A percentile compares a stretch with the other conserved stretches of the same genome.
Conservation (phyloP, 148 eudicot species). For the Amaranthus hypochondriacus region DNA sequence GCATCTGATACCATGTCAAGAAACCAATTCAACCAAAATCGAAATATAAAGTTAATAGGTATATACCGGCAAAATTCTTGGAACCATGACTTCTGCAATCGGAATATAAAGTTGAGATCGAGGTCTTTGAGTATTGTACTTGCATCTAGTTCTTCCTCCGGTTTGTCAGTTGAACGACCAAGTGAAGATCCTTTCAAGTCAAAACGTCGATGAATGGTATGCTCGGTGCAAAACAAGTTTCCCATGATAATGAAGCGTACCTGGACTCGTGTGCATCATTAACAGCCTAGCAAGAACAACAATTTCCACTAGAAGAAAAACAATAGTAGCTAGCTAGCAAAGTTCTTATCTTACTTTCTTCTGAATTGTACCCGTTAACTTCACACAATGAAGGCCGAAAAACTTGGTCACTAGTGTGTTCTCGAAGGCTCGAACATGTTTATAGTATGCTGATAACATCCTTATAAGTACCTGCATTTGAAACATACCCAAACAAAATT, state of each 20-base stretch:
- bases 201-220: slow-evolving; percentile 69
- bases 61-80: slow-evolving; percentile 86
- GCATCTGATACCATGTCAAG: neutral
- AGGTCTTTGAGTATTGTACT: slow-evolving; percentile 90
- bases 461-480: slow-evolving; percentile 58
- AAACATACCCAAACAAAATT: neutral
- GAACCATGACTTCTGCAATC: slow-evolving; percentile 80
- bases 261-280: slow-evolving; percentile 36
- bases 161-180: slow-evolving; percentile 86
- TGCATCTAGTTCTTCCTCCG: slow-evolving; percentile 81
- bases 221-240: slow-evolving; percentile 73
- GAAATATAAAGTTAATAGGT: neutral
- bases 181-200: slow-evolving; percentile 97
- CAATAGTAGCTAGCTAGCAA: neutral
- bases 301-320: slow-evolving; percentile 2
- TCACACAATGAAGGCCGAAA: slow-evolving; percentile 94
- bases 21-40: neutral
- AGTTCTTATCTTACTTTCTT: slow-evolving; percentile 53
- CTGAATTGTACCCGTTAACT: slow-evolving; percentile 67
- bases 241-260: slow-evolving; percentile 97
- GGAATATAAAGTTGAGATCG: slow-evolving; percentile 83
- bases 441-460: slow-evolving; percentile 85
- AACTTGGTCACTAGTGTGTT: slow-evolving; percentile 81
- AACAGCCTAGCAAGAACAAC: slow-evolving; percentile 1
- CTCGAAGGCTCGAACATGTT: slow-evolving; percentile 78